Base-by-base conservation (phyloP, 2,329 filamentous ascomycete genomes). In the Capronia epimyces region DNA sequence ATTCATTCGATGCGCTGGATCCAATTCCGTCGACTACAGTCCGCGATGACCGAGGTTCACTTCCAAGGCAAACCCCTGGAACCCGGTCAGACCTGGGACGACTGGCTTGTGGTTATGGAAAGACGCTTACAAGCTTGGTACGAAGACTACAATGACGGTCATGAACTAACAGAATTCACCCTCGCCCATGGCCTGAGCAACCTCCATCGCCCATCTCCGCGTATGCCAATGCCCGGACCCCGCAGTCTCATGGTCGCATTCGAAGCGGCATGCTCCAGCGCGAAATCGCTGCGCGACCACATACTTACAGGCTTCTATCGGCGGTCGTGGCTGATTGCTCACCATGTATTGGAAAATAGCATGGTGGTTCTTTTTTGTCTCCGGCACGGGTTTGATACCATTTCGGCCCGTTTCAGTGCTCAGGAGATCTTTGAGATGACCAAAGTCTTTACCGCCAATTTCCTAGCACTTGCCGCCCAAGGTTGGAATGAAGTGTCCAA, bases 351-450 rank as follows among this genome's bases (percentile, higher is more conserved):
- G 3, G 60, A 62, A 40, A 59, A 60, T 39, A 60, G 59, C 20
- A 63, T 62, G 59, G 43, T 66, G 9, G 60, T 66, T 1, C 55
- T 67, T 2, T 66, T 65, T 42, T 66, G 64, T 37, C 55, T 67
- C 24, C 60, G 65, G 4, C 62, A 66, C 46, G 63, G 62, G 44
- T 62, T 62, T 41, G 57, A 60, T n/a, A 60, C 60, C 20, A 65
- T 67, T 34, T 57, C 54, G 3, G 55, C 58, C n/a, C 56, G 59
- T 12, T 64, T 64, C 52, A 59, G 40, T 7, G 46, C 63, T 1
- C 56, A 62, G n/a, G 52, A 65, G 22, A 63, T 66, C 21, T 66
- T 66, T 41, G 63, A 66, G 34, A 63, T 64, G 54, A 63, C 65
- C 4, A 67, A 67, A 46, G 60, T 63, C 44, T 60, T 66, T 31